These are phyloP conservation scores for Naematelia aurantialba DNA, from an alignment of 768 basidiomycete species.

Conservation along the genomic window DNA sequence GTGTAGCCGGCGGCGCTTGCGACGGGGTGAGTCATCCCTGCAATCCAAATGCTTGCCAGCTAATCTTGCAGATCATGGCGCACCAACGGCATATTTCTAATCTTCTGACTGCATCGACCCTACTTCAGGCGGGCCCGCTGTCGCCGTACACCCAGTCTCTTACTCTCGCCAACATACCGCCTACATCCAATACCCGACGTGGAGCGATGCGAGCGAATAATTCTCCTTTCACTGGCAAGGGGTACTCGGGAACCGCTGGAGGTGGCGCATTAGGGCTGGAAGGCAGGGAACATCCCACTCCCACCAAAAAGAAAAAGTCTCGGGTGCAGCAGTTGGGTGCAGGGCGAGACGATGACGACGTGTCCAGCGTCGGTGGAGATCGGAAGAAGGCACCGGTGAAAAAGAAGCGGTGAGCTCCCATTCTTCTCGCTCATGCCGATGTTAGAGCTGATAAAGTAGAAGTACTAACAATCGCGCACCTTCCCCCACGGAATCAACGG, in stretches of 20 bases:
- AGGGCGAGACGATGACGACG: conserved; percentile 38
- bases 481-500: conserved; percentile 42
- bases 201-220: conserved; percentile 31
- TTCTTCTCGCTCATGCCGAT: neutral
- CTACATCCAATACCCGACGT: conserved; percentile 22
- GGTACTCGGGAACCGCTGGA: conserved; percentile 5
- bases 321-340: conserved; percentile 31
- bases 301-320: conserved; percentile 46
- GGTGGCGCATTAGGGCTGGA: conserved; percentile 11
- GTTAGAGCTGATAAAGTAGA: neutral
- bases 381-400: conserved; percentile 31
- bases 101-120: conserved; percentile 45
- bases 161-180: conserved; percentile 24
- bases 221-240: conserved; percentile 37
- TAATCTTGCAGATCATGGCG: conserved; percentile 39
- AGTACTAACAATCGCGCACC: conserved; percentile 26
- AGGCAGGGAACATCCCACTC: conserved; percentile 18
- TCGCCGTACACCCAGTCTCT: conserved; percentile 41
- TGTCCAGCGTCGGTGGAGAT: conserved; percentile 28
- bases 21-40: conserved; percentile 66
- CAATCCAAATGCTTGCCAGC: neutral
- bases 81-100: conserved; percentile 49
- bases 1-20: conserved; percentile 84
- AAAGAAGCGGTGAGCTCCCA: conserved; percentile 38
- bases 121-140: conserved; percentile 39